Base-by-base conservation (phyloP, 139 green algal species). In the Pseudopediastrum boryanum region DNA sequence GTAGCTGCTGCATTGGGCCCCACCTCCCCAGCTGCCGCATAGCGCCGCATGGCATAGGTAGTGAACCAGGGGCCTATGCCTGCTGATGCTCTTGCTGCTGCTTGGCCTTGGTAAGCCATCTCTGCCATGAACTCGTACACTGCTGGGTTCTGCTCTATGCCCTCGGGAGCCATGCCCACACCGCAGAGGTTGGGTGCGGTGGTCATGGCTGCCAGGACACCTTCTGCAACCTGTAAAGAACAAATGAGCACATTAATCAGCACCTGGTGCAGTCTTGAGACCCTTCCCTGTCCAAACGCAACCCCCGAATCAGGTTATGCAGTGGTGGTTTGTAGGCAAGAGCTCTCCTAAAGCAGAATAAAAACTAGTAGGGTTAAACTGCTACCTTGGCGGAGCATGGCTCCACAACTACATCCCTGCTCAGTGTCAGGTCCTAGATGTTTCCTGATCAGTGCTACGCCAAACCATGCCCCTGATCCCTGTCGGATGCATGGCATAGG, bases 91-190 rank as follows among this genome's bases (percentile, higher is more conserved):
- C 63, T 63, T 23, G 38, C 62, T 3, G 21, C 27, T 12, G 75
- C 75, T 7, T 63, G 21, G 63, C 75, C 75, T 29, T 67, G 48
- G 75, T 77, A 86, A 0, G 80, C 80, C 48, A 83, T 80, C 63
- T 88, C 71, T 61, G 65, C 71, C 76, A 83, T 85, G 48, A 87
- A 66, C 58, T 87, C 84, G 50, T 86, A 89, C 33, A 87, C 72
- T 23, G 80, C 52, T 8, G 81, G 84, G 51, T 89, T 89, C 71
- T 86, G 81, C 61, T 89, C 81, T 12, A 89, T 79, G 42, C 84
- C 77, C 51, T 89, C 81, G 9, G 78, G 81, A 33, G 75, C 69
- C 77, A 89, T 81, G 51, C 84, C 84, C 0, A 86, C 38, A 4
- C 84, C 84, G 1, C 86, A 61, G 33, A 86, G 25, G 51, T 75